Percentiles rank a stretch among this genome's conserved stretches.
phyloP scores from a whole-genome alignment of 1,284 basidiomycete species.

The Schizopora paradoxa region DNA sequence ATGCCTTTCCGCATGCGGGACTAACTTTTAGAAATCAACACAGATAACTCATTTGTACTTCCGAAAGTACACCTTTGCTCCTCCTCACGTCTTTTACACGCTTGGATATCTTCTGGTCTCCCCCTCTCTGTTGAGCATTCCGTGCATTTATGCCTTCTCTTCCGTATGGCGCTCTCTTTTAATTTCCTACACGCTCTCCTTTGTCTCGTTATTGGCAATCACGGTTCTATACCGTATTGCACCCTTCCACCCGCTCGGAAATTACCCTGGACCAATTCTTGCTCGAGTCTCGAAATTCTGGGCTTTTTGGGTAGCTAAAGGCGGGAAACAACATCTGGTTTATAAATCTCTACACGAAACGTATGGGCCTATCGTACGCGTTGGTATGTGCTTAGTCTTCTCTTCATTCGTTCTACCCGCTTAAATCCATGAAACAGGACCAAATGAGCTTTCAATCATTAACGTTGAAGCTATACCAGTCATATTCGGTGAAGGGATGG shows the following conservation, averaged over 20 bases:
- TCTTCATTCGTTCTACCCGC: background rate
- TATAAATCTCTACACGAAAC: slow-evolving; percentile 16
- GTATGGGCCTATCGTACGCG: slow-evolving; percentile 20
- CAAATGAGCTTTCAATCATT: slow-evolving; percentile 32
- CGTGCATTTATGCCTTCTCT: too few species aligned
- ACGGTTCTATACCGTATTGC: slow-evolving; percentile 22
- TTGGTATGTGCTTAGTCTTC: slow-evolving; percentile 12
- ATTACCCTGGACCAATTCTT: slow-evolving; percentile 22
- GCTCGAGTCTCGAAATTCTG: slow-evolving; percentile 20
- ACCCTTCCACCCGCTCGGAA: slow-evolving; percentile 23
- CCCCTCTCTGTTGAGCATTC: too few species aligned
- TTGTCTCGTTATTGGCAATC: slow-evolving; percentile 10
- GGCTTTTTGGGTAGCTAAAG: slow-evolving; percentile 11
- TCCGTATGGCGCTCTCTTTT: slow-evolving; percentile 8
- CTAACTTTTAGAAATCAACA: too few species aligned
- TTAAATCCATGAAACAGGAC: slow-evolving; percentile 21
- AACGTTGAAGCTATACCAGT: slow-evolving; percentile 26
- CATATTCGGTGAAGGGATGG: slow-evolving; percentile 28
- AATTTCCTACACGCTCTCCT: background rate
- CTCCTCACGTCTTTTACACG: too few species aligned
- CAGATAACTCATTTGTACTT: too few species aligned
- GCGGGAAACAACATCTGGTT: slow-evolving; percentile 16
- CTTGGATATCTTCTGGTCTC: background rate
- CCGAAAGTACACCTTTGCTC: too few species aligned
- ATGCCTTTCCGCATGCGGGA: too few species aligned